Percentiles rank a stretch among this genome's conserved stretches.
These are phyloP conservation scores for Scedosporium dehoogii DNA, from an alignment of 2,329 filamentous ascomycete species.

Conservation along the genomic window DNA sequence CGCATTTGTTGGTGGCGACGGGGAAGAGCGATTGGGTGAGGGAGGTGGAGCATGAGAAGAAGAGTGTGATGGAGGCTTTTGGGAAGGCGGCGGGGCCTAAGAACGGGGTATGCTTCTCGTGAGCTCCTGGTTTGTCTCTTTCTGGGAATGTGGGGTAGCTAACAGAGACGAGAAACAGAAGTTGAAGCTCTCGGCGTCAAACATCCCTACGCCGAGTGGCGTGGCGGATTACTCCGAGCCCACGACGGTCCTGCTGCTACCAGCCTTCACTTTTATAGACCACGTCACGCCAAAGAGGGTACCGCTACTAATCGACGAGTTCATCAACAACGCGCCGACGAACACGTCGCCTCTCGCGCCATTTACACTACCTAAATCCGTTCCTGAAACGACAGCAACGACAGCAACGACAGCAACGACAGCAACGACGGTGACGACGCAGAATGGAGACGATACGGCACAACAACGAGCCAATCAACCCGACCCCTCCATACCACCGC, in stretches of 20 bases:
- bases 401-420: slow-evolving; percentile 21
- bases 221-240: slow-evolving; percentile 53
- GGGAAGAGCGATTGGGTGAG: slow-evolving; percentile 91
- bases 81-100: slow-evolving; percentile 45
- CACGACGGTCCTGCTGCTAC: slow-evolving; percentile 74
- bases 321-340: slow-evolving; percentile 64
- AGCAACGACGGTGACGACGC: slow-evolving; percentile 21
- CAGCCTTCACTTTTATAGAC: slow-evolving; percentile 73
- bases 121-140: neutral
- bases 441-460: slow-evolving; percentile 1
- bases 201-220: slow-evolving; percentile 72
- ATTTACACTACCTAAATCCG: slow-evolving; percentile 24
- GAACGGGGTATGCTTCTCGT: slow-evolving; percentile 46
- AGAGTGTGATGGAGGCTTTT: slow-evolving; percentile 73
- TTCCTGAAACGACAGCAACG: slow-evolving; percentile 18
- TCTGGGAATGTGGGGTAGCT: neutral
- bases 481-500: slow-evolving; percentile 15
- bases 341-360: slow-evolving; percentile 53
- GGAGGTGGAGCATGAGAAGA: slow-evolving; percentile 80
- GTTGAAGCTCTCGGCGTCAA: slow-evolving; percentile 85
- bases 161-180: slow-evolving; percentile 36
- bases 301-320: slow-evolving; percentile 58
- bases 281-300: slow-evolving; percentile 71
- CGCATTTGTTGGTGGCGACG: slow-evolving; percentile 87
- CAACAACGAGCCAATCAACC: slow-evolving; percentile 11